A percentile compares a stretch with the other conserved stretches of the same genome.
Conservation (phyloP, 345 rosid species). For the Populus alba region DNA sequence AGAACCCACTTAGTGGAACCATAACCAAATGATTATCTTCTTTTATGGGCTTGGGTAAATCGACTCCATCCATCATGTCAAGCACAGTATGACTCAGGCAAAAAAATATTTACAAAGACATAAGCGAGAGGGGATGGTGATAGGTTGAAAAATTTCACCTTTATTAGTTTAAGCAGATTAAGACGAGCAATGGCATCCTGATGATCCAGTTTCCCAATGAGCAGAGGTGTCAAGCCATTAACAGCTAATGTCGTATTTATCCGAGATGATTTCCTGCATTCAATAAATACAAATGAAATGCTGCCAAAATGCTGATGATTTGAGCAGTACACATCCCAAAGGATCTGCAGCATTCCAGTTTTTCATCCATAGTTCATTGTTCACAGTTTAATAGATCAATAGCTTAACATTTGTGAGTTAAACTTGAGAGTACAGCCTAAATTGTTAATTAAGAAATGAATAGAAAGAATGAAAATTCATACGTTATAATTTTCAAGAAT, state of each 20-base stretch:
- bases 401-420: not conserved
- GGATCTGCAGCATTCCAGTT: not conserved
- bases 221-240: constrained; percentile 90
- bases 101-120: too few relatives aligned
- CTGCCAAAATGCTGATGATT: not conserved
- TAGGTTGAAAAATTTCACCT: constrained; percentile 37
- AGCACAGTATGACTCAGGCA: too few relatives aligned
- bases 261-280: constrained; percentile 79
- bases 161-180: constrained; percentile 85
- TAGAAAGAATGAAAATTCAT: constrained; percentile 19
- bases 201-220: constrained; percentile 81
- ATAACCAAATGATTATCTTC: too few relatives aligned
- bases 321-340: not conserved
- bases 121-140: not conserved
- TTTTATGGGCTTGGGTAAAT: too few relatives aligned
- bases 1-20: too few relatives aligned
- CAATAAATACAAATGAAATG: not conserved
- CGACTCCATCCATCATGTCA: too few relatives aligned
- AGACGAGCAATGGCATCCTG: constrained; percentile 98
- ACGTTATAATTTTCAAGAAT: constrained; percentile 96
- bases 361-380: not conserved
- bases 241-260: constrained; percentile 95
- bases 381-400: not conserved
- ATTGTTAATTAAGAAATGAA: not conserved
- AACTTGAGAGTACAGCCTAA: not conserved